These are phyloP conservation scores for Neurospora tetrasperma DNA, from an alignment of 495 filamentous ascomycete genomes.

Conservation along the genomic window DNA sequence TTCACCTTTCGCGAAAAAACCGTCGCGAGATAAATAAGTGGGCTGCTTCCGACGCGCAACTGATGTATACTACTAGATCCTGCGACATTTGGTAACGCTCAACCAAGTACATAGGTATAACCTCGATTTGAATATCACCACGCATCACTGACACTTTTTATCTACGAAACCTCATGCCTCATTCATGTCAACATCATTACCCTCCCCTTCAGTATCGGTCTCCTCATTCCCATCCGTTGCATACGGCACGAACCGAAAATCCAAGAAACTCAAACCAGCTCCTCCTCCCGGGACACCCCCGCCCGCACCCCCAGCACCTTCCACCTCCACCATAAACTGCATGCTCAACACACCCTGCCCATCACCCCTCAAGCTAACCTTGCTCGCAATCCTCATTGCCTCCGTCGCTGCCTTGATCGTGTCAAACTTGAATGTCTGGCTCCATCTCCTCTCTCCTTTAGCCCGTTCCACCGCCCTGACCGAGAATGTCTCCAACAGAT, in stretches of 20 bases:
- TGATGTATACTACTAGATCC: neutral
- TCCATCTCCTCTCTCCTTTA: conserved; percentile 22
- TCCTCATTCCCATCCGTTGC: conserved; percentile 31
- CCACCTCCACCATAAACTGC: conserved; percentile 90
- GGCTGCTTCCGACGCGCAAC: neutral
- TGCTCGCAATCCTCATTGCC: conserved; percentile 84
- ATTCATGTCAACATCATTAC: conserved; percentile 10
- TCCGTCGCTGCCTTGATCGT: conserved; percentile 72
- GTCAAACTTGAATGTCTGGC: conserved; percentile 66
- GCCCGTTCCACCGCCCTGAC: conserved; percentile 28
- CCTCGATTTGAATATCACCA: neutral
- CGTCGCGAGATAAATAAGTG: neutral
- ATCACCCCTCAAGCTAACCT: conserved; percentile 85
- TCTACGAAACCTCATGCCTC: neutral
- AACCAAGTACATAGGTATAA: neutral
- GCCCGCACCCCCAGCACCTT: conserved; percentile 24
- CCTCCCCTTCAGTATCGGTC: conserved; percentile 13
- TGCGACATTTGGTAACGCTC: neutral
- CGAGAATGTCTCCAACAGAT: conserved; percentile 68
- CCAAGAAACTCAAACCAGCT: conserved; percentile 28
- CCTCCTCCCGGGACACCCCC: neutral
- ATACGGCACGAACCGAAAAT: conserved; percentile 43
- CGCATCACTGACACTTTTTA: neutral
- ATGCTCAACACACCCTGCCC: conserved; percentile 80
- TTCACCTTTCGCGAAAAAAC: neutral